Percentiles rank a stretch among this genome's conserved stretches.
phyloP scores from a whole-genome alignment of 192 early-diverging fungal species.

The Coemansia sp. region DNA sequence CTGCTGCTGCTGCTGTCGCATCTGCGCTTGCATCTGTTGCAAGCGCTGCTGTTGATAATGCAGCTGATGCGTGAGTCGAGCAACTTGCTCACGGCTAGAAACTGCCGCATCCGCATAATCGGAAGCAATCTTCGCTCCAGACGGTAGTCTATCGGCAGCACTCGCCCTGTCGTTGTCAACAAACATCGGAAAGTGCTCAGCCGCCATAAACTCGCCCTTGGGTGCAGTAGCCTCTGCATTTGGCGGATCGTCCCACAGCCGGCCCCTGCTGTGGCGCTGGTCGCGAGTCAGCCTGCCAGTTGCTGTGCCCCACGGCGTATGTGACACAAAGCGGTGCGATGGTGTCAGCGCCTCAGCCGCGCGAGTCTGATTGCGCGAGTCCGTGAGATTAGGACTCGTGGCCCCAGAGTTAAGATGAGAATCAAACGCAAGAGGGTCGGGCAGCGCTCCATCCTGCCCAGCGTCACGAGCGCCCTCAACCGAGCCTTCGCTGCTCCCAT shows the following conservation, averaged over 20 bases:
- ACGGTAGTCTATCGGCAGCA: neutral
- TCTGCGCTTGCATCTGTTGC: conserved; percentile 14
- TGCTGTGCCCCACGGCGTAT: conserved; percentile 48
- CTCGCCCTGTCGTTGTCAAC: neutral
- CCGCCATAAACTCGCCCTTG: neutral
- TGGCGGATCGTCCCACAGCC: conserved; percentile 46
- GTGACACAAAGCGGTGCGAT: conserved; percentile 45
- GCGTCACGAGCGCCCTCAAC: neutral
- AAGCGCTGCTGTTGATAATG: conserved; percentile 16
- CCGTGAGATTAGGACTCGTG: conserved; percentile 18
- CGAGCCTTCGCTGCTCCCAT: conserved; percentile 10
- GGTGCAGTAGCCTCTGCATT: neutral
- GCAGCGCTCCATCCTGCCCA: neutral
- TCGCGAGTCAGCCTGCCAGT: conserved; percentile 43
- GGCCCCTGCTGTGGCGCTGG: conserved; percentile 38
- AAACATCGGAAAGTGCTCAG: neutral
- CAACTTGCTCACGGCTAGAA: neutral
- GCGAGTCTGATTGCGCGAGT: conserved; percentile 6
- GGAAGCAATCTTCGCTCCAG: neutral
- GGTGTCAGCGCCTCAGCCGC: conserved; percentile 31
- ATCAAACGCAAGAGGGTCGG: conserved; percentile 4
- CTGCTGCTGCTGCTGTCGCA: conserved; percentile 14
- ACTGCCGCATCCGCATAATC: neutral
- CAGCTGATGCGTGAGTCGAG: conserved; percentile 4
- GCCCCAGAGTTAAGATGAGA: conserved; percentile 34